Evolutionary conservation across 2,329 filamentous ascomycete genomes (phyloP).

Genomic region (Cladophialophora chaetospira): DNA sequence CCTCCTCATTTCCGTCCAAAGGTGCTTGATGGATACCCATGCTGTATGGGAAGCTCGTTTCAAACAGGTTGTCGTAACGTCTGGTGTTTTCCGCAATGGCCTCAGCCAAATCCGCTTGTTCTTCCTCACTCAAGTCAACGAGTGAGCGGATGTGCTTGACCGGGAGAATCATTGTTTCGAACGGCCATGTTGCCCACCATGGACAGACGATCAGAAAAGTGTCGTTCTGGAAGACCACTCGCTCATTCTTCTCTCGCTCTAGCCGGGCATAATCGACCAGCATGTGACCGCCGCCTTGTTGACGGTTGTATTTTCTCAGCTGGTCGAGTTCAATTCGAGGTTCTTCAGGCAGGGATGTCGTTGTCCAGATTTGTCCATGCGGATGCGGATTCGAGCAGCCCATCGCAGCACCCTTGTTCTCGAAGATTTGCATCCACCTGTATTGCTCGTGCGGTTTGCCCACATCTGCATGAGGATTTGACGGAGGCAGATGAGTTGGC

Average conservation of each 20-base stretch:
- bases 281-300: constrained; percentile 73
- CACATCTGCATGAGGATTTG: constrained; percentile 48
- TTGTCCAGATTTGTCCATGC: constrained; percentile 96
- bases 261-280: constrained; percentile 84
- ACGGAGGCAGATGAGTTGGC: constrained; percentile 51
- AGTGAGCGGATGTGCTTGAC: constrained; percentile 82
- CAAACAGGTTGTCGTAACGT: constrained; percentile 94
- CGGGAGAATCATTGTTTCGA: constrained; percentile 86
- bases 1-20: constrained; percentile 75
- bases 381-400: constrained; percentile 98
- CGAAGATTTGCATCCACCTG: constrained; percentile 98
- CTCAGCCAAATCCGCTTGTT: constrained; percentile 75
- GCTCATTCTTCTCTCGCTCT: constrained; percentile 78
- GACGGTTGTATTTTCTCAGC: constrained; percentile 73
- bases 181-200: constrained; percentile 98
- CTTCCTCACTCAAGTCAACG: constrained; percentile 73
- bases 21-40: constrained; percentile 97
- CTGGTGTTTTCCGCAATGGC: constrained; percentile 84
- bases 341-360: constrained; percentile 87
- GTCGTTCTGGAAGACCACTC: constrained; percentile 85
- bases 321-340: constrained; percentile 76
- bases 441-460: constrained; percentile 71
- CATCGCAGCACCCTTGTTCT: constrained; percentile 98
- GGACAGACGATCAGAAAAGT: constrained; percentile 86
- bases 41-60: constrained; percentile 95